Evolutionary conservation across 306 rosid genomes (phyloP), one percentile per base, ranked within the genome.

Genomic region (Sicyos edulis): DNA sequence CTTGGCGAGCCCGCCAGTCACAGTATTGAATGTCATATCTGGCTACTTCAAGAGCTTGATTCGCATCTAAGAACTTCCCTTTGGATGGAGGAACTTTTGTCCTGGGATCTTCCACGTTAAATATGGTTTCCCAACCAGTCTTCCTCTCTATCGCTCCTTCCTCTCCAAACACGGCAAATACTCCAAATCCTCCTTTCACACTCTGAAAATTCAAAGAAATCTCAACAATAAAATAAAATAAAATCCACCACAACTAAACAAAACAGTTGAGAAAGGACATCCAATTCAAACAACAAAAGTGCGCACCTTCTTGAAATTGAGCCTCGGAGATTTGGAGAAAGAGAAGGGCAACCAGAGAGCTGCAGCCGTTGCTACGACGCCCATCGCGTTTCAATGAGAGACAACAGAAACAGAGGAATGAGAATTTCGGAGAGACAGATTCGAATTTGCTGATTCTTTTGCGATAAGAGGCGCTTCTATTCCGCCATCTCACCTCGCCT

Each of bases 1-100:
- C 99, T 81, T 85, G 99, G n/a, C 99, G 91, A 84, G 99, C 99
- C 22, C 96, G 89, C 99, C 99, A 95, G 82, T 95, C 99, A 54
- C 86, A 91, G 75, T 91, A 95, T 52, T 91, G 96, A 82, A 95
- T 75, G 79, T 95, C 99, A 47, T 61, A 81, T 74, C 96, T 86
- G 29, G 96, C 99, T 50, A 95, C 91, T 86, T 95, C 97, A 26
- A 89, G 72, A 34, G 97, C 99, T 84, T 91, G 95, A 64, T 82
- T 58, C 55, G 79, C 78, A 76, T 95, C 96, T 84, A 89, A 78
- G 79, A 91, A 76, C 80, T 95, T 95, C 54, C 97, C 91, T 80
- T 95, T 88, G 60, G 68, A 52, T 72, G 78, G 89, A 6, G 90
- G 89, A 22, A 81, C 79, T 81, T 85, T 95, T 4, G 90, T 75